phyloP scores from a whole-genome alignment of 1,284 basidiomycete genomes.

The Apiotrichum domesticum region DNA sequence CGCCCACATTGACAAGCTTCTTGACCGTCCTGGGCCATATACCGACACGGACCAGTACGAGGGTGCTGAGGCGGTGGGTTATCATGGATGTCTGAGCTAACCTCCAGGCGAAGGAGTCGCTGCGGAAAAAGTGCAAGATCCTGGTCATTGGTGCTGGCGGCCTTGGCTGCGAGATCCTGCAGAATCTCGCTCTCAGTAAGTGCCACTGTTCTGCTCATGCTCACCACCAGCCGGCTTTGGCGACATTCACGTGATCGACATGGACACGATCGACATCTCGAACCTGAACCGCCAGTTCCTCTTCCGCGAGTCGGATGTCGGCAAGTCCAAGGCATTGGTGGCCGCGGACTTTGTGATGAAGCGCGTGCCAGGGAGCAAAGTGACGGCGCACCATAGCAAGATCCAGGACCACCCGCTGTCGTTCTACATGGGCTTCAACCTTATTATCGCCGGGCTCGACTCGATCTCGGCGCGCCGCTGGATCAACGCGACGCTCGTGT shows the following conservation, averaged over 20 bases:
- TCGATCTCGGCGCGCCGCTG: conserved; percentile 93
- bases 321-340: conserved; percentile 84
- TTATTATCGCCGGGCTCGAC: conserved; percentile 97
- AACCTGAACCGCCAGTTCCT: conserved; percentile 98
- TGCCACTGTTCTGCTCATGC: background rate
- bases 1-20: conserved; percentile 33
- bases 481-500: conserved; percentile 97
- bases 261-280: conserved; percentile 99
- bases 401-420: conserved; percentile 95
- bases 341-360: conserved; percentile 95
- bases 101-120: conserved; percentile 73
- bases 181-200: conserved; percentile 71
- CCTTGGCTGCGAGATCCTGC: conserved; percentile 88
- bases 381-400: conserved; percentile 95
- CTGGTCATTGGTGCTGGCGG: conserved; percentile 96
- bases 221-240: conserved; percentile 70
- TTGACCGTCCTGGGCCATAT: conserved; percentile 43
- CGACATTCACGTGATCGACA: conserved; percentile 98
- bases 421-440: conserved; percentile 96
- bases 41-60: conserved; percentile 33
- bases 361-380: conserved; percentile 84
- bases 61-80: conserved; percentile 26
- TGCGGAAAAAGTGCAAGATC: conserved; percentile 79
- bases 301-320: conserved; percentile 80
- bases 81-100: conserved; percentile 1